Evolutionary conservation across 2,329 filamentous ascomycete genomes (phyloP), one percentile per base, ranked within the genome.

Genomic region (Aspergillus phoenicis): DNA sequence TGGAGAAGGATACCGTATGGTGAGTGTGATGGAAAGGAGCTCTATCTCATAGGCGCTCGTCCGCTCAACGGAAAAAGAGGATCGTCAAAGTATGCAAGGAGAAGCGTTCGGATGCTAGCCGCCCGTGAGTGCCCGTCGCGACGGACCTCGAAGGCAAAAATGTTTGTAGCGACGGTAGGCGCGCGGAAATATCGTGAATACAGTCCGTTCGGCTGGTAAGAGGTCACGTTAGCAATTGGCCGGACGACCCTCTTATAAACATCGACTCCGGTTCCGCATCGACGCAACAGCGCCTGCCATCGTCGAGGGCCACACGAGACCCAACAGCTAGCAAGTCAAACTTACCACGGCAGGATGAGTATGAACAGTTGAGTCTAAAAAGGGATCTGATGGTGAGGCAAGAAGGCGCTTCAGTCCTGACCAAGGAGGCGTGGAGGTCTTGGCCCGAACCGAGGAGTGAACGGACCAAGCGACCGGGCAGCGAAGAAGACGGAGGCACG

Each of bases 1-100:
- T 88, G 75, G 73, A 76, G 74, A 74, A 74, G 61, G 68, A 68
- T 67, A 51, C 63, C 52, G 51, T 51, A 51, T 54, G 62, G 56
- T 67, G 49, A 11, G 28, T 56, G 62, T 56, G 39, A 20, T 22
- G 24, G 15, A 22, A 52, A 36, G 28, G 28, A 24, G 51, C 38
- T 49, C 48, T 66, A 64, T 68, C 53, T 58, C 58, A 63, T 64
- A 58, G 57, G 64, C 59, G 61, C 64, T 52, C 39, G 45, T 41
- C 39, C 24, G 30, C 28, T 52, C 53, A 36, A 22, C 33, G 36
- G 52, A 39, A 39, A 39, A 51, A 30, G 51, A 10, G 47, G 33
- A 26, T 38, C 43, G 49, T 28, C 17, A 24, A 49, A 36, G 33
- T 39, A 43, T 52, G 45, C 38, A 43, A 36, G 22, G 43, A 49